Evolutionary conservation across 1,284 basidiomycete species (phyloP).

Genomic region (Coniferiporia weirii): DNA sequence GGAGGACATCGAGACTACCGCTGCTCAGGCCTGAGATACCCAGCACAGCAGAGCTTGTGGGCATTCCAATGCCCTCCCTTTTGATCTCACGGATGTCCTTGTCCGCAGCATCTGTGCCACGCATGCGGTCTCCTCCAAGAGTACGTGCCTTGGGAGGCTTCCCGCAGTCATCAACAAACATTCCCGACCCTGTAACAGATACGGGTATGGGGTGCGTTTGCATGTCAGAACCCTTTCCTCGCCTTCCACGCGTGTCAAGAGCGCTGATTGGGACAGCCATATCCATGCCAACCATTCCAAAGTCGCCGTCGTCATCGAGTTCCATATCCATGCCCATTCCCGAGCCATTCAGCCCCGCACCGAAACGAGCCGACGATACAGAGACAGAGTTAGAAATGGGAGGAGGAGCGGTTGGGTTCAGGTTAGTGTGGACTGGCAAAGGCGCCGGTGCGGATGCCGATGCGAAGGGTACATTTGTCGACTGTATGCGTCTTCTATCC

Average conservation of each 20-base stretch:
- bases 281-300: constrained; percentile 32
- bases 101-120: constrained; percentile 42
- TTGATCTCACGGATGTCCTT: constrained; percentile 27
- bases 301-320: constrained; percentile 24
- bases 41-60: background rate
- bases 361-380: constrained; percentile 5
- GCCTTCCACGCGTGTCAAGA: constrained; percentile 31
- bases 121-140: constrained; percentile 62
- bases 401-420: constrained; percentile 24
- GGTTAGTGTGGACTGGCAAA: background rate
- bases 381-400: constrained; percentile 23
- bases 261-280: constrained; percentile 50
- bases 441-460: constrained; percentile 5
- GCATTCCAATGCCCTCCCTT: constrained; percentile 33
- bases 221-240: constrained; percentile 19
- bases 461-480: constrained; percentile 36
- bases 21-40: constrained; percentile 3
- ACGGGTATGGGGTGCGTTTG: constrained; percentile 41
- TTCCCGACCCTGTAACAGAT: constrained; percentile 30
- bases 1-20: constrained; percentile 16
- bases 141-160: constrained; percentile 48
- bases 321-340: constrained; percentile 11
- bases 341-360: background rate
- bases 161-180: constrained; percentile 43
- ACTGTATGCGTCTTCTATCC: constrained; percentile 63